Base-by-base conservation (phyloP, 192 early-diverging fungal species). In the Linnemannia elongata region DNA sequence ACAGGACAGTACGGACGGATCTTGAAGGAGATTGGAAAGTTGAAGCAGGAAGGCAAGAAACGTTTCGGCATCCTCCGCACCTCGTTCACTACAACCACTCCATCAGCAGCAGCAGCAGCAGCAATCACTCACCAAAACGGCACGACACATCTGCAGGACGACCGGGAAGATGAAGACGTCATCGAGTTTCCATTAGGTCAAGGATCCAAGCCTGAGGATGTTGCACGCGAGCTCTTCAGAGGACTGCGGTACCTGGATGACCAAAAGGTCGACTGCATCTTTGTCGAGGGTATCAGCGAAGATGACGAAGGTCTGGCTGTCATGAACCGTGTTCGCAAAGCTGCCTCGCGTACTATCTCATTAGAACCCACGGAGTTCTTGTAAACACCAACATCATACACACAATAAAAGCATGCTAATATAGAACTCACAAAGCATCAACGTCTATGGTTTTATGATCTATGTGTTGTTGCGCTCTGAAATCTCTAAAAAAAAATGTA, bases 281-380 rank as follows among this genome's bases (percentile, higher is more conserved):
- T 98, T 77, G 96, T 99, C 1, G 95, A 99, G 82, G 98, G 97
- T n/a, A 92, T 99, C 6, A 88, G 86, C 2, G 98, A 99, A 71
- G 91, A 90, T 13, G 77, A 93, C n/a, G 97, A 97, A 82, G 98
- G 98, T 1, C 85, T 99, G 88, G 98, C 98, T 0, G 94, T 99
- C 12, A 99, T 99, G 98, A 99, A 99, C 90, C 78, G 98, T 17
- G 69, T 99, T 54, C 88, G 94, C 69, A 99, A 99, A 81, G 98
- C 98, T 0, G 97, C 98, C 1, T 92, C 94, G 1, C 88, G 82
- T 63, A 92, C 92, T 49, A 85, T 94, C 41, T 78, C 72, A 36
- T 57, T 38, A 69, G 69, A 76, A 15, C 2, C 68, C 1, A 71
- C n/a, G 44, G 74, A 71, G 44, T 75, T 69, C 72, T 47, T 81